These are phyloP conservation scores for Globisporangium polare DNA, from an alignment of 352 stramenopile species.

Conservation along the genomic window DNA sequence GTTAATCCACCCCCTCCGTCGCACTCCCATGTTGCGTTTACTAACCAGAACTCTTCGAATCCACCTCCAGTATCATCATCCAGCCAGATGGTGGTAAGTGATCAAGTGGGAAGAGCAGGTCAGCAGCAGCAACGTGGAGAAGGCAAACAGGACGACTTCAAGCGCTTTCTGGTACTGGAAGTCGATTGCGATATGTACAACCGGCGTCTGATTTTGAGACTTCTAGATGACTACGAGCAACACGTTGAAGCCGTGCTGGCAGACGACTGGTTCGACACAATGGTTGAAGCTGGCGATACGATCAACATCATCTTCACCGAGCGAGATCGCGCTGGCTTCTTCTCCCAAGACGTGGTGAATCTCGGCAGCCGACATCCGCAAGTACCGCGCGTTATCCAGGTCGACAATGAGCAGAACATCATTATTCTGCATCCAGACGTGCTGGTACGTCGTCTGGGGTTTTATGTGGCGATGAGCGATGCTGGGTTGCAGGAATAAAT, in stretches of 20 bases:
- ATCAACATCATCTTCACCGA: conserved; percentile 79
- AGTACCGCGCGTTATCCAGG: conserved; percentile 19
- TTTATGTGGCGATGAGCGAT: neutral
- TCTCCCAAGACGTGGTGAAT: conserved; percentile 26
- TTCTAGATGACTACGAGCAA: conserved; percentile 65
- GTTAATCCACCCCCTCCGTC: conserved; percentile 21
- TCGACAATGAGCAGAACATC: conserved; percentile 56
- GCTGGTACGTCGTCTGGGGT: conserved; percentile 32
- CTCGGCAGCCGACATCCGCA: neutral
- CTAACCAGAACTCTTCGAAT: conserved; percentile 10
- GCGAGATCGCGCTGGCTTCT: conserved; percentile 35
- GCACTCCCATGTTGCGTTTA: conserved; percentile 18
- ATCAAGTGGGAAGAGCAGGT: neutral
- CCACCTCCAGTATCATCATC: conserved; percentile 9
- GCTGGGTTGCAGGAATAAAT: no score
- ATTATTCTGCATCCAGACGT: conserved; percentile 76
- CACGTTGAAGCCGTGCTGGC: conserved; percentile 53
- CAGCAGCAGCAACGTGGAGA: neutral
- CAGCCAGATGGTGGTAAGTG: conserved; percentile 1
- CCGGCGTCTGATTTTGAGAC: conserved; percentile 44
- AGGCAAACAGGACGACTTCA: conserved; percentile 30
- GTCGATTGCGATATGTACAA: conserved; percentile 48
- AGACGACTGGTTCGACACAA: conserved; percentile 79
- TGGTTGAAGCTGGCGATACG: conserved; percentile 64
- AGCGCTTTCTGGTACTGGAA: conserved; percentile 64